Evolutionary conservation across 192 early-diverging fungal genomes (phyloP).

Genomic region (Geranomyces variabilis): DNA sequence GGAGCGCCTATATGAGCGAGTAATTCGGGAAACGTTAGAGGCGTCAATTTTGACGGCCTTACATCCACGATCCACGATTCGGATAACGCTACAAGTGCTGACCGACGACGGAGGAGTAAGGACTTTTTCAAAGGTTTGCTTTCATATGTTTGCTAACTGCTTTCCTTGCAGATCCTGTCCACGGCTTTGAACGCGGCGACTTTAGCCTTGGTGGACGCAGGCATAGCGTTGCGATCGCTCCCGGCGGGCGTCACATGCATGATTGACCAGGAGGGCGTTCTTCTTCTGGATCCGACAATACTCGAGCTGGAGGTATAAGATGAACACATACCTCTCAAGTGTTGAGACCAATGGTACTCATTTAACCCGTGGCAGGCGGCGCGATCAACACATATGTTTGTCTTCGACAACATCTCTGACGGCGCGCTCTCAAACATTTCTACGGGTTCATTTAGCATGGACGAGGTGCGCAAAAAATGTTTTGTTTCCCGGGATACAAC

Average conservation of each 20-base stretch:
- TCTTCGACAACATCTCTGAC: slow-evolving; percentile 65
- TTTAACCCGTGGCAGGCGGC: slow-evolving; percentile 47
- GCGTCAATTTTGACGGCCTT: slow-evolving; percentile 73
- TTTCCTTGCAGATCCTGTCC: slow-evolving; percentile 59
- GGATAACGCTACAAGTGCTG: slow-evolving; percentile 84
- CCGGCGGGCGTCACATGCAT: slow-evolving; percentile 73
- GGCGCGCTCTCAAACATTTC: slow-evolving; percentile 50
- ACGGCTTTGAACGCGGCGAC: slow-evolving; percentile 82
- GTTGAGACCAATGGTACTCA: background rate
- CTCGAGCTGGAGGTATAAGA: slow-evolving; percentile 70
- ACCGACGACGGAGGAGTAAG: slow-evolving; percentile 82
- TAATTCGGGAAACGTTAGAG: slow-evolving; percentile 74
- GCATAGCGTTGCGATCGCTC: slow-evolving; percentile 75
- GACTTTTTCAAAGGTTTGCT: background rate
- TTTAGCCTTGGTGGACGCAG: slow-evolving; percentile 89
- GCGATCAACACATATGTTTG: slow-evolving; percentile 81
- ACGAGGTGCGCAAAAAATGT: slow-evolving; percentile 15
- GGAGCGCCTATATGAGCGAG: slow-evolving; percentile 76
- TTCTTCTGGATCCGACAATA: slow-evolving; percentile 78
- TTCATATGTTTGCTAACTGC: background rate
- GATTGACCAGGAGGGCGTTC: slow-evolving; percentile 55
- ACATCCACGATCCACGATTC: slow-evolving; percentile 85
- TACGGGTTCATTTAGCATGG: slow-evolving; percentile 18
- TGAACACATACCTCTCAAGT: background rate
- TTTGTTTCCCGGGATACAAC: background rate